These are phyloP conservation scores for Bothriochloa decipiens DNA, from an alignment of 176 grass and related monocot species.

Conservation along the genomic window DNA sequence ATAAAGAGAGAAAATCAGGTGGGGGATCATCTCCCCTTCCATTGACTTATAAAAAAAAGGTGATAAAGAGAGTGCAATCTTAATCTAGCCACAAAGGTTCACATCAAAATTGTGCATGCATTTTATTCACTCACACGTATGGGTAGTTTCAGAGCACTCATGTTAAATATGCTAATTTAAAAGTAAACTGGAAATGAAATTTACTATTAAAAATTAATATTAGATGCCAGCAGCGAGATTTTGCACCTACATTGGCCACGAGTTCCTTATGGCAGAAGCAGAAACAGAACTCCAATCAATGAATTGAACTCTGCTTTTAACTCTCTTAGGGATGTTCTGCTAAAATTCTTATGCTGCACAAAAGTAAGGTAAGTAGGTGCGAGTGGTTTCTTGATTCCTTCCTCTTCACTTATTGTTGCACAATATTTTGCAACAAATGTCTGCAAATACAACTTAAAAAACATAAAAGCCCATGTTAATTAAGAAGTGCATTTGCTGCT, in stretches of 20 bases:
- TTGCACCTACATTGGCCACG: neutral
- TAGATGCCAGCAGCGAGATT: constrained; percentile 8
- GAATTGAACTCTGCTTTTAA: neutral
- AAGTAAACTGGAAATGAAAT: neutral
- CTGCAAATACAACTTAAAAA: neutral
- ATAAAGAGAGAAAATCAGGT: neutral
- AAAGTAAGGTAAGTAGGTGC: neutral
- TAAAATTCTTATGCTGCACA: neutral
- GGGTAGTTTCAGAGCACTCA: neutral
- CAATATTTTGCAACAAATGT: constrained; percentile 27
- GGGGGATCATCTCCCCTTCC: too few species aligned
- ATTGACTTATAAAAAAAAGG: neutral
- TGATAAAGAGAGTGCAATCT: constrained; percentile 3
- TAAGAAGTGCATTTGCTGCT: neutral
- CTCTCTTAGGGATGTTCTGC: neutral
- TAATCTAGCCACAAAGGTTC: neutral
- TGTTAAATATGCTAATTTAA: neutral
- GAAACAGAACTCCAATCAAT: neutral
- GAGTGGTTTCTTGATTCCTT: neutral
- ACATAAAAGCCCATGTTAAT: constrained; percentile 12
- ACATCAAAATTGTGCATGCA: neutral
- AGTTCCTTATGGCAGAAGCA: constrained; percentile 25
- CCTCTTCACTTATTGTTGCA: neutral
- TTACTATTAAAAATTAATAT: neutral
- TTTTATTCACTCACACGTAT: neutral